Percentiles rank a stretch among this genome's conserved stretches.
phyloP scores from a whole-genome alignment of 179 eudicot species.

The Monotropa hypopitys region DNA sequence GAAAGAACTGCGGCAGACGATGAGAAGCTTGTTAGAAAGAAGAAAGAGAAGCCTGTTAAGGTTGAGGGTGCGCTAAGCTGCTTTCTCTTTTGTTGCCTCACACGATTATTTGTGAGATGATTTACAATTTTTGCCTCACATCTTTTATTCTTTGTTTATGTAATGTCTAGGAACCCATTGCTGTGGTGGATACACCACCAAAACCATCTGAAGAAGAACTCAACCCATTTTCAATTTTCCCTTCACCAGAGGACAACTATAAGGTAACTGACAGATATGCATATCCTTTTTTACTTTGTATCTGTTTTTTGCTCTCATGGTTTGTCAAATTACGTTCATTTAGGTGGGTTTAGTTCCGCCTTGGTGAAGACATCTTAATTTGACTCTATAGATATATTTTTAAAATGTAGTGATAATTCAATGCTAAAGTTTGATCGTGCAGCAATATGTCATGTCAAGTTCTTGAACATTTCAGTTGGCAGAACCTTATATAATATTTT shows the following conservation, averaged over 20 bases:
- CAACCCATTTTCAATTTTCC: conserved; percentile 74
- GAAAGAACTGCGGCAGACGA: conserved; percentile 85
- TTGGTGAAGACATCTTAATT: neutral
- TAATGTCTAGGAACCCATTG: conserved; percentile 35
- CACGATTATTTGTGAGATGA: neutral
- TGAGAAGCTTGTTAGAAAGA: conserved; percentile 81
- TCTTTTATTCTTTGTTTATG: neutral
- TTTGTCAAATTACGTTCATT: neutral
- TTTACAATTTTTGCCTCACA: neutral
- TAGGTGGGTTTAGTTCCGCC: neutral
- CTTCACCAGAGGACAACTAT: conserved; percentile 71
- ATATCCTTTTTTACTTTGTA: neutral
- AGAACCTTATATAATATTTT: neutral
- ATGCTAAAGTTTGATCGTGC: neutral
- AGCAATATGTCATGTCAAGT: neutral
- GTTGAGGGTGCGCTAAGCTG: conserved; percentile 45
- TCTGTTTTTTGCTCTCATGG: neutral
- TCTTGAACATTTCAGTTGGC: neutral
- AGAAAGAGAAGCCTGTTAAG: conserved; percentile 86
- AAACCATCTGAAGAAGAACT: conserved; percentile 78
- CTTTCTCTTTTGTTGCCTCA: neutral
- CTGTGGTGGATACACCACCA: conserved; percentile 26
- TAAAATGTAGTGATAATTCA: neutral
- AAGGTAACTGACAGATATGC: conserved; percentile 33
- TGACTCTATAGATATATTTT: neutral